Conservation (phyloP, 352 stramenopile species). For the Globisporangium acanthophoron region DNA sequence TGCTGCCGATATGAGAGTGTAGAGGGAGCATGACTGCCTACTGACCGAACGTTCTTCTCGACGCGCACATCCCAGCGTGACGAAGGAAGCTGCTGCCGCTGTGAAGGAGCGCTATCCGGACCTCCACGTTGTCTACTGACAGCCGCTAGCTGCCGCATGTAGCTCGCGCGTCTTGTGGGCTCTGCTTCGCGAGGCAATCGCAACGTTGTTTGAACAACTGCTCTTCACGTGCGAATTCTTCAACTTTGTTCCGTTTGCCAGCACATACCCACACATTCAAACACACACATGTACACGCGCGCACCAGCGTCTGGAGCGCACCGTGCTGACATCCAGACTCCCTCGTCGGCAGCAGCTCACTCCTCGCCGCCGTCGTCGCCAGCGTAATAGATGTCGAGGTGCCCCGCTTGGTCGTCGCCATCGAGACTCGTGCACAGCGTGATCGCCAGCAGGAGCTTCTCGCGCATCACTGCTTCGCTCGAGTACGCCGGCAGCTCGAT, state of each 20-base stretch:
- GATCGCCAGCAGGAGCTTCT: conserved; percentile 69
- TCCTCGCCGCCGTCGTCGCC: conserved; percentile 58
- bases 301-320: neutral
- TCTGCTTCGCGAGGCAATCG: conserved; percentile 3
- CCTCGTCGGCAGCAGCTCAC: conserved; percentile 9
- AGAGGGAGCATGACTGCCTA: neutral
- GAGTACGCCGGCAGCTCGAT: conserved; percentile 79
- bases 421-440: conserved; percentile 82
- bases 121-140: conserved; percentile 46
- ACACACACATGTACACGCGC: conserved; percentile 1
- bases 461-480: conserved; percentile 54
- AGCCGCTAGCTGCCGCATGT: conserved; percentile 8
- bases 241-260: neutral
- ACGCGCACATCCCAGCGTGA: conserved; percentile 36
- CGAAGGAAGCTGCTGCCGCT: conserved; percentile 68
- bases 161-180: neutral
- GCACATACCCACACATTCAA: conserved; percentile 2
- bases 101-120: conserved; percentile 75
- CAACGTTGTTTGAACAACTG: neutral
- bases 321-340: conserved; percentile 5
- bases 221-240: neutral
- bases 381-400: conserved; percentile 67
- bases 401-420: conserved; percentile 63
- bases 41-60: conserved; percentile 1
- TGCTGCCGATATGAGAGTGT: neutral